Percentiles rank a stretch among this genome's conserved stretches.
phyloP scores from a whole-genome alignment of 2,329 filamentous ascomycete genomes.

The Botrytis aclada region DNA sequence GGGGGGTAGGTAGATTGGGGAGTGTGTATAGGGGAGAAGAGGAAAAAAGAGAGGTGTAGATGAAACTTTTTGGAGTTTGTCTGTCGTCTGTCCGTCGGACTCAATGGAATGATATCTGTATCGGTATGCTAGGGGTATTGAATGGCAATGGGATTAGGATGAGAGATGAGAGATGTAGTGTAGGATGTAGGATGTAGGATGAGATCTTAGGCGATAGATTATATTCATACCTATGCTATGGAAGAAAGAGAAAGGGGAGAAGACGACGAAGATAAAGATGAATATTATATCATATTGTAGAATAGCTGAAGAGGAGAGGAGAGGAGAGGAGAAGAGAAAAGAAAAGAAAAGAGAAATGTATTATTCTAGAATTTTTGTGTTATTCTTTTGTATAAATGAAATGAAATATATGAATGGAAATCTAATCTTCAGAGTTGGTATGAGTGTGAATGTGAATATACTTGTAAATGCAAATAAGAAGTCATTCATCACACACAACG shows the following conservation, averaged over 20 bases:
- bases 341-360: not conserved
- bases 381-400: not conserved
- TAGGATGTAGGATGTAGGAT: not conserved
- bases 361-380: not conserved
- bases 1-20: constrained; percentile 58
- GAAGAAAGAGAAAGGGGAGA: not conserved
- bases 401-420: no score
- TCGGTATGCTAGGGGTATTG: not conserved
- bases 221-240: not conserved
- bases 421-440: no score
- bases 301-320: not conserved
- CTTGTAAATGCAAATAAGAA: no score
- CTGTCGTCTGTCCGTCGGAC: not conserved
- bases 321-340: not conserved
- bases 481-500: no score
- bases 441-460: no score
- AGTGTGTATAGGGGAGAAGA: no score
- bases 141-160: not conserved
- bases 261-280: not conserved
- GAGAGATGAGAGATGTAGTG: not conserved
- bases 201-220: not conserved
- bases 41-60: not conserved
- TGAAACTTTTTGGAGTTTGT: not conserved
- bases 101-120: not conserved
- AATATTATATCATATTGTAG: not conserved